phyloP scores from a whole-genome alignment of 2,329 filamentous ascomycete species.

The Trichophyton schoenleinii region DNA sequence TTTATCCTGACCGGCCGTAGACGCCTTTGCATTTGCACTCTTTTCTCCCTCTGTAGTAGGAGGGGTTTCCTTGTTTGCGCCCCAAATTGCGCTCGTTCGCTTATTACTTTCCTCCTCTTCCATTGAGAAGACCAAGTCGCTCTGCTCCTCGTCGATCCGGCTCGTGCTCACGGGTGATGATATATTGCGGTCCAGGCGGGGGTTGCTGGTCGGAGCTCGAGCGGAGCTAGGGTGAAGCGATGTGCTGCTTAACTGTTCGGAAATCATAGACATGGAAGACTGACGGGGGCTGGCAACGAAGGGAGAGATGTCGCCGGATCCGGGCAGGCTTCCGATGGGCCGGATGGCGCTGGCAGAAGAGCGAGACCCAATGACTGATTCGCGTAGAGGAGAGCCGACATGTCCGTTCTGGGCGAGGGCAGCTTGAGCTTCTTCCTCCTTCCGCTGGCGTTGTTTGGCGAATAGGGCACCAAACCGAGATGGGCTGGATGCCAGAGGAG shows the following conservation, averaged over 20 bases:
- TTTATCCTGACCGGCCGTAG: constrained; percentile 4
- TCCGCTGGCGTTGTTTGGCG: constrained; percentile 40
- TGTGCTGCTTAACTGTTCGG: constrained; percentile 41
- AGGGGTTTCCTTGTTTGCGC: constrained; percentile 22
- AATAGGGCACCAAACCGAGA: constrained; percentile 51
- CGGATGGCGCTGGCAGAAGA: constrained; percentile 38
- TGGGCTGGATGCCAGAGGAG: constrained; percentile 46
- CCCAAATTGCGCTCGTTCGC: constrained; percentile 27
- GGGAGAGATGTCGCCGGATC: constrained; percentile 37
- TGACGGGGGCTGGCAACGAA: constrained; percentile 45
- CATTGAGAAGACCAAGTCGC: constrained; percentile 39
- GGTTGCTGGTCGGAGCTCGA: constrained; percentile 23
- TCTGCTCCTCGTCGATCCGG: constrained; percentile 38
- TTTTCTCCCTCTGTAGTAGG: constrained; percentile 14
- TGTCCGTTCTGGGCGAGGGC: constrained; percentile 39
- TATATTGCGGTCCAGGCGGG: constrained; percentile 33
- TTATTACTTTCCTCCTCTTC: constrained; percentile 39
- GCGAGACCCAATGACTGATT: constrained; percentile 42
- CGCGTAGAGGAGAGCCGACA: constrained; percentile 54
- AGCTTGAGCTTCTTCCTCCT: constrained; percentile 38
- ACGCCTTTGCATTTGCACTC: constrained; percentile 7
- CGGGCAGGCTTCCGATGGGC: constrained; percentile 37
- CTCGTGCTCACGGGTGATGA: constrained; percentile 35
- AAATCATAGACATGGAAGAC: constrained; percentile 49
- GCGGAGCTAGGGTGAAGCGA: constrained; percentile 33